Conservation (phyloP, 208 protist species). For the Trypanosoma vivax region DNA sequence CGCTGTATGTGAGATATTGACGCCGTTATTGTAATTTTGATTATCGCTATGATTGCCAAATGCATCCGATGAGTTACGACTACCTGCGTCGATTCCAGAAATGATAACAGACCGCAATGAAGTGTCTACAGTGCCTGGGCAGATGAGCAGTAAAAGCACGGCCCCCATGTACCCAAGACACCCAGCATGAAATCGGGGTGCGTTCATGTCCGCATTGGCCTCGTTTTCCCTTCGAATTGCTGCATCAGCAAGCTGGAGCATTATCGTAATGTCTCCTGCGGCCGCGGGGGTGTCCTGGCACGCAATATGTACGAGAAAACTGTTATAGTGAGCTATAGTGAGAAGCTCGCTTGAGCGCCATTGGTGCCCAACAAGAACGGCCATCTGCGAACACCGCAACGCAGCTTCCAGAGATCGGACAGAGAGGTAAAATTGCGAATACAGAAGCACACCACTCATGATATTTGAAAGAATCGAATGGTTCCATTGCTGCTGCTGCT, state of each 20-base stretch:
- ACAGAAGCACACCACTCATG: constrained; percentile 73
- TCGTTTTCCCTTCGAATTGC: constrained; percentile 9
- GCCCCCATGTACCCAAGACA: constrained; percentile 49
- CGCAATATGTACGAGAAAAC: constrained; percentile 46
- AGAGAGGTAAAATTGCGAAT: constrained; percentile 63
- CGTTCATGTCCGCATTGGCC: background rate
- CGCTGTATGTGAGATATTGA: background rate
- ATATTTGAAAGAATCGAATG: constrained; percentile 61
- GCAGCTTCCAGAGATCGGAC: constrained; percentile 48
- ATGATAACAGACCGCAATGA: constrained; percentile 42
- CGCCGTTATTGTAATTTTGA: background rate
- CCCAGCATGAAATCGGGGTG: constrained; percentile 26
- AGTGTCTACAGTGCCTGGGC: constrained; percentile 46
- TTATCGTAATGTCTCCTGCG: constrained; percentile 72
- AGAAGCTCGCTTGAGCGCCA: constrained; percentile 55
- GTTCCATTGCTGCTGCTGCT: constrained; percentile 12
- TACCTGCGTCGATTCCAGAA: constrained; percentile 11
- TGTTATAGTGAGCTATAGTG: constrained; percentile 68
- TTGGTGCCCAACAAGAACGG: constrained; percentile 69
- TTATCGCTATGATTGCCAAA: background rate
- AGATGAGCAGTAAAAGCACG: constrained; percentile 60
- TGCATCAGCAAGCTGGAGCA: constrained; percentile 50
- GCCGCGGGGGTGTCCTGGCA: constrained; percentile 47
- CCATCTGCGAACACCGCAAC: constrained; percentile 51
- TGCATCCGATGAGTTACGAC: background rate